These are phyloP conservation scores for Nakaseomyces delphensis DNA, from an alignment of 1,139 yeast species.

Conservation along the genomic window DNA sequence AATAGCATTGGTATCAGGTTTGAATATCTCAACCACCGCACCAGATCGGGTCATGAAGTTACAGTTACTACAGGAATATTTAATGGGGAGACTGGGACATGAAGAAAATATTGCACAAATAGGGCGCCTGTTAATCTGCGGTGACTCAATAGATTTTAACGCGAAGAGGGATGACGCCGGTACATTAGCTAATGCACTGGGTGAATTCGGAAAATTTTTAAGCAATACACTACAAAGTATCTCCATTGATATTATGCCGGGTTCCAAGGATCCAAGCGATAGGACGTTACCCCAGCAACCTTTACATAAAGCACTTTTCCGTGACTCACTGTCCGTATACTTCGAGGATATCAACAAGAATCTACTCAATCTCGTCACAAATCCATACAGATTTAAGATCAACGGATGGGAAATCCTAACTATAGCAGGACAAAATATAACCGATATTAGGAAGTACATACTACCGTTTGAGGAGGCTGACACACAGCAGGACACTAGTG, in stretches of 20 bases:
- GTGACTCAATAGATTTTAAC: conserved; percentile 50
- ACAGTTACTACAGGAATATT: conserved; percentile 60
- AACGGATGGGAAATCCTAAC: conserved; percentile 55
- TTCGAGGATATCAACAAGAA: conserved; percentile 37
- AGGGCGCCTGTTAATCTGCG: conserved; percentile 59
- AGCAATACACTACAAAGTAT: conserved; percentile 50
- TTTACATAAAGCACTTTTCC: conserved; percentile 65
- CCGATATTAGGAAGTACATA: conserved; percentile 64
- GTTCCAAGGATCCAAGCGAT: conserved; percentile 75
- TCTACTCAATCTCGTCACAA: conserved; percentile 47
- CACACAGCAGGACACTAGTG: conserved; percentile 1
- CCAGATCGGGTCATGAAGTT: conserved; percentile 40
- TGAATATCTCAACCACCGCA: conserved; percentile 42
- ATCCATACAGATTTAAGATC: conserved; percentile 64
- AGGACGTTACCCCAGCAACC: conserved; percentile 85
- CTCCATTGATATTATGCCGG: conserved; percentile 77
- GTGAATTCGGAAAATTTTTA: conserved; percentile 49
- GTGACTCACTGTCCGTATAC: conserved; percentile 36
- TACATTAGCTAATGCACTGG: conserved; percentile 25
- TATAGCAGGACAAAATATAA: conserved; percentile 76
- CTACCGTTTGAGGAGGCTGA: conserved; percentile 30
- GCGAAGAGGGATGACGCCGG: conserved; percentile 22
- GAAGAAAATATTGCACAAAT: conserved; percentile 34
- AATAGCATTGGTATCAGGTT: conserved; percentile 68
- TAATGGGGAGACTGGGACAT: conserved; percentile 59